Evolutionary conservation across 106 monocot species (phyloP).

Genomic region (Hemerocallis citrina): DNA sequence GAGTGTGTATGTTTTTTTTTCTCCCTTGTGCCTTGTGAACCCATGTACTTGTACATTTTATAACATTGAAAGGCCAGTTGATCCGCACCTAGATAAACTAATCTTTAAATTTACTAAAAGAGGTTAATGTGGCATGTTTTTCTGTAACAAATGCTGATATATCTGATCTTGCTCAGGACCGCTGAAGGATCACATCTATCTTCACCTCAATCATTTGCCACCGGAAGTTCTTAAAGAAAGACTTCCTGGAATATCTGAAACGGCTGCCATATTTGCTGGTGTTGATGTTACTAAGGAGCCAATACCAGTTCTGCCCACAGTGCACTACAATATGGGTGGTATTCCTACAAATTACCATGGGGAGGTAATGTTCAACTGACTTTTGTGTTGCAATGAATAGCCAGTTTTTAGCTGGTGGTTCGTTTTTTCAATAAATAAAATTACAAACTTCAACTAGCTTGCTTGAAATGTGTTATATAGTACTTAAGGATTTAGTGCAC

Average conservation of each 20-base stretch:
- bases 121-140: neutral
- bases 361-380: no score
- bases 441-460: neutral
- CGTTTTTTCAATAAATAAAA: no score
- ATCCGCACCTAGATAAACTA: neutral
- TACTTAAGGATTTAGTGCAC: neutral
- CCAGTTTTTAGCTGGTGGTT: no score
- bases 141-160: no score
- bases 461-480: neutral
- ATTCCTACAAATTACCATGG: constrained; percentile 92
- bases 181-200: constrained; percentile 88
- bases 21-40: neutral
- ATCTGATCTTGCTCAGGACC: constrained; percentile 35
- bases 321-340: constrained; percentile 99
- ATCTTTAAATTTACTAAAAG: neutral
- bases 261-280: constrained; percentile 94
- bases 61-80: neutral
- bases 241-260: constrained; percentile 95
- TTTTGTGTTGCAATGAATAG: no score
- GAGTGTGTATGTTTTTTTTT: no score
- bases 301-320: constrained; percentile 89
- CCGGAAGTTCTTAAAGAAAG: constrained; percentile 93
- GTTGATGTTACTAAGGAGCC: constrained; percentile 97
- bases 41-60: neutral
- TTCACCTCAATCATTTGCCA: constrained; percentile 89